Evolutionary conservation across 2,329 filamentous ascomycete genomes (phyloP), one percentile per base, ranked within the genome.

Genomic region (Clonostachys solani): DNA sequence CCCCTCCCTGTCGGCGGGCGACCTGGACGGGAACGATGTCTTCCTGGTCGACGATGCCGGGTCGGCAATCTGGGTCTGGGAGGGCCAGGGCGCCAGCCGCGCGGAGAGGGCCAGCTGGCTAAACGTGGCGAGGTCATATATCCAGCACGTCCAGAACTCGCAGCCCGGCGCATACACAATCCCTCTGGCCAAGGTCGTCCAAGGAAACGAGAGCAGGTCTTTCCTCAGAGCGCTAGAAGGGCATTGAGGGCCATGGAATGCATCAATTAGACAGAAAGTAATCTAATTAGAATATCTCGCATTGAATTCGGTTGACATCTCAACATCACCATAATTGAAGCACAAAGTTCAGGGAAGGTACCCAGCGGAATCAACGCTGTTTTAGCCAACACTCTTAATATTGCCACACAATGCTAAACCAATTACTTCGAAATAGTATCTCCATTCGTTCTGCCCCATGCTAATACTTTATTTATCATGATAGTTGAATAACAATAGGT

Each of bases 21-120:
- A 84, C 52, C 63, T 87, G 7, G 73, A 83, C 50, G 72, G 72
- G 38, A 69, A 74, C 42, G 82, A 86, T 54, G 75, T 87, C 6
- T 87, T 86, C 56, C 59, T 87, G 17, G 68, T 84, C 17, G 75
- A 79, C 50, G 80, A 84, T 53, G 71, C 68, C 1, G 81, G 81
- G 7, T 73, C 61, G 44, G 66, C 66, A 8, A 67, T 87, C 34
- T 87, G 83, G 82, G 80, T 87, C 3, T 87, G 84, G 84, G 74
- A 84, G 56, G 84, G 84, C 1, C 62, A 65, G 3, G 67, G 69
- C 2, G 81, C 83, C 9, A 86, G 82, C 59, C 63, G 64, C 34
- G 64, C 61, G 2, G 84, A 87, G 64, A 83, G 73, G 60, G 72
- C 77, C 6, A 68, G 69, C 59, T 87, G 84, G 84, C 62, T 84